Percentiles rank a stretch among this genome's conserved stretches.
Evolutionary conservation across 352 stramenopile species (phyloP).

Genomic region (Hyphochytrium catenoides): DNA sequence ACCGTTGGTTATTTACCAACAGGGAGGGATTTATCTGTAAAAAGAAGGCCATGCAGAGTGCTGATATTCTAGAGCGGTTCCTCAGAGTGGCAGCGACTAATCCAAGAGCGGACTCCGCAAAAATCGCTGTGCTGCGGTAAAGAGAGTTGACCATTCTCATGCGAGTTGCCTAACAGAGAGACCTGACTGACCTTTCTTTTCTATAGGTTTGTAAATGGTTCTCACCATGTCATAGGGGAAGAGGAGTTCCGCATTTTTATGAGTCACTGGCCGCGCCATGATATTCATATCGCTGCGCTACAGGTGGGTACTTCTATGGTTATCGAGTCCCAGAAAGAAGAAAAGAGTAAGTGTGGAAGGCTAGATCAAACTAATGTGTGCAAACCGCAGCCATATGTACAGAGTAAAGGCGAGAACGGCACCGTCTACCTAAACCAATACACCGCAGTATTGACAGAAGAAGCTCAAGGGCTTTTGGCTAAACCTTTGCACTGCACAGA

Average conservation of each 20-base stretch:
- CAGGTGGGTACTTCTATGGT: too few species aligned
- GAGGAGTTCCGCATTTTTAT: too few species aligned
- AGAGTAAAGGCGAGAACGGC: slow-evolving; percentile 8
- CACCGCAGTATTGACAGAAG: slow-evolving; percentile 12
- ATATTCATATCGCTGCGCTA: too few species aligned
- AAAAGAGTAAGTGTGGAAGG: too few species aligned
- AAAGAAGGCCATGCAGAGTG: slow-evolving; percentile 9
- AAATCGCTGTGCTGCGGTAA: slow-evolving; percentile 9
- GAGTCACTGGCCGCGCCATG: too few species aligned
- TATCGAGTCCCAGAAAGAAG: too few species aligned
- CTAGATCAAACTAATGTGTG: slow-evolving; percentile 7
- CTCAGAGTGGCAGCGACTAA: slow-evolving; percentile 8
- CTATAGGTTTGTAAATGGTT: too few species aligned
- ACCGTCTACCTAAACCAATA: slow-evolving; percentile 13
- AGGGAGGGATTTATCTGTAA: slow-evolving; percentile 12
- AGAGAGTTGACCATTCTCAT: slow-evolving; percentile 9
- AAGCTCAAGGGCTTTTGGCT: slow-evolving; percentile 9
- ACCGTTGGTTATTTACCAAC: slow-evolving; percentile 14
- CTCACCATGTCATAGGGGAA: too few species aligned
- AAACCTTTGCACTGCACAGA: slow-evolving; percentile 11
- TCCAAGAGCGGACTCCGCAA: slow-evolving; percentile 6
- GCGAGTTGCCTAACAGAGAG: slow-evolving; percentile 6
- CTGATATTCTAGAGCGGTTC: slow-evolving; percentile 12
- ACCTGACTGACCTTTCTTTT: slow-evolving; percentile 11
- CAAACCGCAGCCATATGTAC: slow-evolving; percentile 11